Evolutionary conservation across 148 eudicot species (phyloP).

Genomic region (Rhododendron mucronatum): DNA sequence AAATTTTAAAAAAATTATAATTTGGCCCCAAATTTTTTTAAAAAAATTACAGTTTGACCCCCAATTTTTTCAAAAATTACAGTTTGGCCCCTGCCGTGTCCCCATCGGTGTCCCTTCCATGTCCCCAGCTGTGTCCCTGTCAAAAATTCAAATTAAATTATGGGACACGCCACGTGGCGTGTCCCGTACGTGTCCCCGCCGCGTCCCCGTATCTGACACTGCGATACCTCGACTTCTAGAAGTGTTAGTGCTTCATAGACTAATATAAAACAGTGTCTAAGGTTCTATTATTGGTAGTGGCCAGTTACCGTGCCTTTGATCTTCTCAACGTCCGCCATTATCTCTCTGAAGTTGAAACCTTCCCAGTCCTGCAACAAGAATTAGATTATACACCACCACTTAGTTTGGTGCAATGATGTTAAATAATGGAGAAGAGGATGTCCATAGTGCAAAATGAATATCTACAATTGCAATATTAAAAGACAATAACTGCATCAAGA

Average conservation of each 20-base stretch:
- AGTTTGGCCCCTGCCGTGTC: too few relatives aligned
- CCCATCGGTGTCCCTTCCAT: too few relatives aligned
- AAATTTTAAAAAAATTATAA: too few relatives aligned
- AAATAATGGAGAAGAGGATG: not conserved
- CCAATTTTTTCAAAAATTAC: too few relatives aligned
- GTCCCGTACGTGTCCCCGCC: too few relatives aligned
- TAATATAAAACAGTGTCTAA: not conserved
- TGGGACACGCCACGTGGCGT: too few relatives aligned
- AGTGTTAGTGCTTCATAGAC: not conserved
- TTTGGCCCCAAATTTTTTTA: too few relatives aligned
- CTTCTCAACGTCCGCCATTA: constrained; percentile 96
- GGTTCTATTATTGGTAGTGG: not conserved
- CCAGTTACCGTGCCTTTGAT: constrained; percentile 82
- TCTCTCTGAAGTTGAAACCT: constrained; percentile 76
- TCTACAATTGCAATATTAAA: not conserved
- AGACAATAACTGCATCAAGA: not conserved
- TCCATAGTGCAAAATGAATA: not conserved
- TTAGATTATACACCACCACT: constrained; percentile 6
- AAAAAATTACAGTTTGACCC: too few relatives aligned
- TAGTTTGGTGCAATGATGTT: not conserved
- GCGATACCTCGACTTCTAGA: too few relatives aligned
- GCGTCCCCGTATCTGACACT: too few relatives aligned
- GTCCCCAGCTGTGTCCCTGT: too few relatives aligned
- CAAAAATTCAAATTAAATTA: too few relatives aligned
- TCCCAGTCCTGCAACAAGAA: constrained; percentile 81